Percentiles rank a stretch among this genome's conserved stretches.
Conservation (phyloP, 345 rosid genomes). For the Zanthoxylum bungeanum region DNA sequence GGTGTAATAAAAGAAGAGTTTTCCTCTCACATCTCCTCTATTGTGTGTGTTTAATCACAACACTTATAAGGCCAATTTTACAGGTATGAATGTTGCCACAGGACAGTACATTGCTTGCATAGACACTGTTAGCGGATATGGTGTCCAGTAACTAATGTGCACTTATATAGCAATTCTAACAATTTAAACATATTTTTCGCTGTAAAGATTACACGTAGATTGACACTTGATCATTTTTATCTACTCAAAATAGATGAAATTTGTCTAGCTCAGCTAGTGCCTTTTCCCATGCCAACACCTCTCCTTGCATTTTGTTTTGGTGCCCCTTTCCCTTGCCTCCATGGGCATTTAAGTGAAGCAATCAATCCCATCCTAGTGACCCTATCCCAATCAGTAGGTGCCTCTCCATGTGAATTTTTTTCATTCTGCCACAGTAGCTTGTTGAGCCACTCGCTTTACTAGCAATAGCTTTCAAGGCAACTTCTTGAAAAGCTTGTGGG, state of each 20-base stretch:
- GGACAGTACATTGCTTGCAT: background rate
- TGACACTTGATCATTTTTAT: background rate
- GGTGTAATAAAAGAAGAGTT: no score
- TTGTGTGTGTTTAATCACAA: no score
- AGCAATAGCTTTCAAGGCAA: background rate
- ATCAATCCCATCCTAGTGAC: background rate
- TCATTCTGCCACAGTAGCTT: background rate
- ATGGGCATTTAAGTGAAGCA: background rate
- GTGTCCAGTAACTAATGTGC: background rate
- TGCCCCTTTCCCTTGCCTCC: background rate
- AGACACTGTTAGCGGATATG: background rate
- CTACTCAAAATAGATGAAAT: background rate
- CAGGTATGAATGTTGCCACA: conserved; percentile 39
- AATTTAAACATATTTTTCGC: background rate
- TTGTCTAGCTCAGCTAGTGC: background rate
- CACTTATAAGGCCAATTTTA: conserved; percentile 88
- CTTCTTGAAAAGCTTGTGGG: background rate
- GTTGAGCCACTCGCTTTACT: background rate
- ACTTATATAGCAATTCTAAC: background rate
- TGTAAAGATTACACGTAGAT: background rate
- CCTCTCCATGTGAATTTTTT: background rate
- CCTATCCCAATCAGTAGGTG: background rate
- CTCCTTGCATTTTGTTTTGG: background rate
- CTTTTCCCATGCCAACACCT: background rate
- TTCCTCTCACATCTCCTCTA: no score